Evolutionary conservation across 225 moss, liverwort and hornwort species (phyloP).

Genomic region (Rhytidiadelphus loreus): DNA sequence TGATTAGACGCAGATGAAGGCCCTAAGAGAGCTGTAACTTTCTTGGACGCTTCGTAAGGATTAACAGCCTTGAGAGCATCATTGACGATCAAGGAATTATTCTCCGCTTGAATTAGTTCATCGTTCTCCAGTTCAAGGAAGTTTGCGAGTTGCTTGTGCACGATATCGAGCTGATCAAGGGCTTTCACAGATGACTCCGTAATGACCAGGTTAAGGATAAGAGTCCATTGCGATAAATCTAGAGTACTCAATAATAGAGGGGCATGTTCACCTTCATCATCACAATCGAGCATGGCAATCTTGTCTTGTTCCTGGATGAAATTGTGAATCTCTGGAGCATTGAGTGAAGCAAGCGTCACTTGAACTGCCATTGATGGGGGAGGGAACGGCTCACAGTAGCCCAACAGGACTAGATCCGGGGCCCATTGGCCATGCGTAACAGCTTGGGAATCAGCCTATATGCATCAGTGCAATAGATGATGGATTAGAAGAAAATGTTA

Average conservation of each 20-base stretch:
- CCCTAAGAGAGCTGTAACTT: accelerated
- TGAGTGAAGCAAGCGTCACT: accelerated
- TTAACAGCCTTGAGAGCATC: accelerated
- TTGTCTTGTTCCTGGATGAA: background rate
- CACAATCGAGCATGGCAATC: accelerated
- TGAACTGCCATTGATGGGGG: background rate
- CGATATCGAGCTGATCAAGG: accelerated
- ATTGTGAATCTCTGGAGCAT: background rate
- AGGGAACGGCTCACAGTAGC: background rate
- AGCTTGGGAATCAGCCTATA: background rate
- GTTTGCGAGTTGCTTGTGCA: accelerated
- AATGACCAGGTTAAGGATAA: background rate
- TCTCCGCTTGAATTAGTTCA: accelerated
- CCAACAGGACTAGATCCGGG: accelerated
- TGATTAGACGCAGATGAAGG: accelerated
- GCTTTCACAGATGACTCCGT: accelerated
- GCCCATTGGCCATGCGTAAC: background rate
- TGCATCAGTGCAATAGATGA: accelerated
- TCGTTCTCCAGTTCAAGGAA: background rate
- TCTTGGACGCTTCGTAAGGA: background rate
- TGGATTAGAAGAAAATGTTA: background rate
- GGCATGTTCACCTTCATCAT: background rate
- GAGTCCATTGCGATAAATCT: background rate
- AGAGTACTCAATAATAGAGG: accelerated
- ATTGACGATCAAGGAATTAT: accelerated